Percentiles rank a stretch among this genome's conserved stretches.
phyloP scores from a whole-genome alignment of 129 eudicot species.

The Calendula officinalis region DNA sequence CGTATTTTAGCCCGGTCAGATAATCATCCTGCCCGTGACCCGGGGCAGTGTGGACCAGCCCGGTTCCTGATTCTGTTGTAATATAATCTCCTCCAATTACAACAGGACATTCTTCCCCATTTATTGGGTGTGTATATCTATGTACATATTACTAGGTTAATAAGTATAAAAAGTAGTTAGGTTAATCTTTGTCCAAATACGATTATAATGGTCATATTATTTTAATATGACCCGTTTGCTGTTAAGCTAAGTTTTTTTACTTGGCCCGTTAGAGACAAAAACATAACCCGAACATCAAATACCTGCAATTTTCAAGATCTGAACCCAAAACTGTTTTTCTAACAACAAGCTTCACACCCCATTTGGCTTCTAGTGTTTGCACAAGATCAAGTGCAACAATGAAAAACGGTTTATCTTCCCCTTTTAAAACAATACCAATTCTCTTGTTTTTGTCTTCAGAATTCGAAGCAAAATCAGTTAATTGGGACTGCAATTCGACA shows the following conservation, averaged over 20 bases:
- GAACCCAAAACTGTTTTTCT: constrained; percentile 69
- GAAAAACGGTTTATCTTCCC: constrained; percentile 45
- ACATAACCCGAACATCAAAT: neutral
- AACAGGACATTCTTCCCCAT: constrained; percentile 84
- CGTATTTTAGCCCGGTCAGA: constrained; percentile 81
- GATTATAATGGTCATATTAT: neutral
- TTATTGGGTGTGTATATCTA: constrained; percentile 84
- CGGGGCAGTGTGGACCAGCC: constrained; percentile 98
- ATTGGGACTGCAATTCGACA: constrained; percentile 58
- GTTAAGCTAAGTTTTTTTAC: neutral
- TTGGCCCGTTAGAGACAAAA: neutral
- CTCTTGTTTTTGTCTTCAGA: constrained; percentile 52
- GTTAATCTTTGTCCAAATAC: constrained; percentile 4
- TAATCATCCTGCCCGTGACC: constrained; percentile 99
- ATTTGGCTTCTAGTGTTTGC: constrained; percentile 72
- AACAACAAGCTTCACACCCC: constrained; percentile 70
- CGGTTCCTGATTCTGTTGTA: constrained; percentile 99
- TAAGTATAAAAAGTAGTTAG: neutral
- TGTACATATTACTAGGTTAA: constrained; percentile 4
- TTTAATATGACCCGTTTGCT: neutral
- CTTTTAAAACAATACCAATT: constrained; percentile 61
- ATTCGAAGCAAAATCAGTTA: constrained; percentile 41
- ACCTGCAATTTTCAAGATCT: constrained; percentile 91
- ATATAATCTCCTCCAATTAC: constrained; percentile 96
- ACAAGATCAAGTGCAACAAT: constrained; percentile 85